Base-by-base conservation (phyloP, 2,329 filamentous ascomycete genomes). In the Shiraia sp. region DNA sequence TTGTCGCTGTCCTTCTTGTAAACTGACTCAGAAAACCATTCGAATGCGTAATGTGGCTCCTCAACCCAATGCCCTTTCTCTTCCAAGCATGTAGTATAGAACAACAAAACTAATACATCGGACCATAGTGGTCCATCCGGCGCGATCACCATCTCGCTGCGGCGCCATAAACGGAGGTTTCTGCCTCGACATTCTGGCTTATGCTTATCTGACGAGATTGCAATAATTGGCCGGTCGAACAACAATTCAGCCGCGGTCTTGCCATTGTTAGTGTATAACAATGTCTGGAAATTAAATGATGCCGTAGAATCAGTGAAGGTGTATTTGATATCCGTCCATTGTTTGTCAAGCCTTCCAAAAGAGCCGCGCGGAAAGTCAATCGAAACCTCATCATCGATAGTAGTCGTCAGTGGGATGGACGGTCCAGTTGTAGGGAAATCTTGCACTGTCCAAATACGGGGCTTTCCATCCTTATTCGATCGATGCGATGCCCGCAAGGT, bases 201-300 rank as follows among this genome's bases (percentile, higher is more conserved):
- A 33, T 65, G 53, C 24, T 63, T 42, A 34, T 64, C 46, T 0
- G 59, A 64, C 1, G 55, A 63, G 10, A 66, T 55, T 1, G 43
- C 53, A 2, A 47, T 3, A 6, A 66, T 42, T 4, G 51, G 52
- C 5, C 57, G 54, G 32, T 66, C 62, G 34, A 51, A 65, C 17
- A 62, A 44, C 9, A 66, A 35, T 12, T 61, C 51, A 7, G 59
- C 63, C 15, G 35, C 29, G 12, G 63, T 57, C 27, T 48, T 49
- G 16, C 53, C 56, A 33, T 66, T 62, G 41, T 63, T 65, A n/a
- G 62, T 65, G 35, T 66, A 66, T 3, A 66, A 48, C 9, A 66
- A 38, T 8, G 59, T 66, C 36, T 66, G 63, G 10, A 66, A 46
- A n/a, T 49, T 55, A 8, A 35, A 23, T 4, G 50, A 52, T 3